phyloP scores from a whole-genome alignment of 139 green algal genomes.

The Haematococcus sp. region DNA sequence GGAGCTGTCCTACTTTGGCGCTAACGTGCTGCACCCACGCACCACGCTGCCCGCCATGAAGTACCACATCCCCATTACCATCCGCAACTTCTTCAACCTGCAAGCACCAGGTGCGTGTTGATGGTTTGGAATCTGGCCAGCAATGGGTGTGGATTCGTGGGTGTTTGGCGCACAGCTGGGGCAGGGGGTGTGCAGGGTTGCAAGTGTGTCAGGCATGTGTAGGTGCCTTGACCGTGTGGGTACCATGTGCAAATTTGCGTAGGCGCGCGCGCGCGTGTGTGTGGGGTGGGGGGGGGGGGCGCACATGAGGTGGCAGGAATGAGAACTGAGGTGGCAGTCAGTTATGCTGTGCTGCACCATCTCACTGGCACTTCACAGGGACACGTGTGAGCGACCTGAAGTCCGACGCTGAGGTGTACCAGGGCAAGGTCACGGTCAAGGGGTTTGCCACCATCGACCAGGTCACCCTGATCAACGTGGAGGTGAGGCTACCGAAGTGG shows the following conservation, averaged over 20 bases:
- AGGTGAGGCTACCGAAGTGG: conserved; percentile 42
- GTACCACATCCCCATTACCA: conserved; percentile 91
- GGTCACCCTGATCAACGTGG: conserved; percentile 91
- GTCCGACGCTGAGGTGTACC: conserved; percentile 22
- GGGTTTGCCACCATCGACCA: conserved; percentile 97
- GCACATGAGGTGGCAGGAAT: not conserved
- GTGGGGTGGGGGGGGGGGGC: not conserved
- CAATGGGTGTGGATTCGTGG: not conserved
- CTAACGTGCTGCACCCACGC: conserved; percentile 96
- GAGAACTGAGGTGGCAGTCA: too few relatives aligned
- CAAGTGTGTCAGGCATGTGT: too few relatives aligned
- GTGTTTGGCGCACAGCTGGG: not conserved
- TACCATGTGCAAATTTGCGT: too few relatives aligned
- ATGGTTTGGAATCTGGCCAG: not conserved
- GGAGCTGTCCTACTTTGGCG: conserved; percentile 98
- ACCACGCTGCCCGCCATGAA: conserved; percentile 96
- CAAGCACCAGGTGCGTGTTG: conserved; percentile 48
- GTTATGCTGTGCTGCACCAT: not conserved
- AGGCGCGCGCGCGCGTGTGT: not conserved
- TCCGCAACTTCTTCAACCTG: conserved; percentile 97
- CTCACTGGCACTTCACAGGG: conserved; percentile 27
- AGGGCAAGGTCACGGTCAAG: conserved; percentile 74
- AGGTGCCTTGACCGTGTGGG: too few relatives aligned
- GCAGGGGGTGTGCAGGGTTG: too few relatives aligned
- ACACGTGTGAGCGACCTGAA: conserved; percentile 39